Percentiles rank a stretch among this genome's conserved stretches.
These are phyloP conservation scores for Coemansia sp. DNA, from an alignment of 192 early-diverging fungal species.

Conservation along the genomic window DNA sequence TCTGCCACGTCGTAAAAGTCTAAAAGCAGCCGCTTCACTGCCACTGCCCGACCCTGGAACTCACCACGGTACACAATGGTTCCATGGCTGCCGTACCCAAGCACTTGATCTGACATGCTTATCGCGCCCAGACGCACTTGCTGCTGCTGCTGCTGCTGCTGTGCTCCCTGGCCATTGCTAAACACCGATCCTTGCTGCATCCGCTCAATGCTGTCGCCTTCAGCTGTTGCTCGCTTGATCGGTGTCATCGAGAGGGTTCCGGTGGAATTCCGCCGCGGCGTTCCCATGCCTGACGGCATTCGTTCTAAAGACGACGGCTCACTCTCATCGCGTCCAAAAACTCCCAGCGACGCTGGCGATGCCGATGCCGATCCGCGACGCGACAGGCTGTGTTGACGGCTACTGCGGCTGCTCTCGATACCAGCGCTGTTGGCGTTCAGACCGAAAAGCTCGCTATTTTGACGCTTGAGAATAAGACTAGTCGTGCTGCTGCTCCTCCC, in stretches of 20 bases:
- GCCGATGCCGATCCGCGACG: constrained; percentile 41
- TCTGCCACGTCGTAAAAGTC: constrained; percentile 97
- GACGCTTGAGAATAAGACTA: neutral
- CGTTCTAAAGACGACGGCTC: constrained; percentile 49
- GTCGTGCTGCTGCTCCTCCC: constrained; percentile 16
- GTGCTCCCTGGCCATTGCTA: constrained; percentile 1
- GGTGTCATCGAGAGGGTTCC: constrained; percentile 43
- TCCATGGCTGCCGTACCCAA: constrained; percentile 94
- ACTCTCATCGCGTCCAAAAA: constrained; percentile 37
- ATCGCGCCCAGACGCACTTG: constrained; percentile 58
- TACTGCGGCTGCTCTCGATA: constrained; percentile 19
- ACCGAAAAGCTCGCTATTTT: neutral
- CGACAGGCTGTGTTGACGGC: constrained; percentile 2
- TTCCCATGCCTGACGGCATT: constrained; percentile 26
- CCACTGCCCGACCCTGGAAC: constrained; percentile 90
- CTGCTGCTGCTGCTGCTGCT: constrained; percentile 7
- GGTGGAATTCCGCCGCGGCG: constrained; percentile 52
- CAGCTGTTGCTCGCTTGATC: constrained; percentile 22
- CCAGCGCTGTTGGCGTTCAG: constrained; percentile 3
- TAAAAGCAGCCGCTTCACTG: constrained; percentile 89
- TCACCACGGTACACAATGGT: constrained; percentile 95
- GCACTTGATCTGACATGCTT: constrained; percentile 61
- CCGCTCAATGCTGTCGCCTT: constrained; percentile 20
- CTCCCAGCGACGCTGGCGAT: constrained; percentile 21
- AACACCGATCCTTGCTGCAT: constrained; percentile 10